Evolutionary conservation across 2,329 filamentous ascomycete genomes (phyloP), one percentile per base, ranked within the genome.

Genomic region (Neonectria magnoliae): DNA sequence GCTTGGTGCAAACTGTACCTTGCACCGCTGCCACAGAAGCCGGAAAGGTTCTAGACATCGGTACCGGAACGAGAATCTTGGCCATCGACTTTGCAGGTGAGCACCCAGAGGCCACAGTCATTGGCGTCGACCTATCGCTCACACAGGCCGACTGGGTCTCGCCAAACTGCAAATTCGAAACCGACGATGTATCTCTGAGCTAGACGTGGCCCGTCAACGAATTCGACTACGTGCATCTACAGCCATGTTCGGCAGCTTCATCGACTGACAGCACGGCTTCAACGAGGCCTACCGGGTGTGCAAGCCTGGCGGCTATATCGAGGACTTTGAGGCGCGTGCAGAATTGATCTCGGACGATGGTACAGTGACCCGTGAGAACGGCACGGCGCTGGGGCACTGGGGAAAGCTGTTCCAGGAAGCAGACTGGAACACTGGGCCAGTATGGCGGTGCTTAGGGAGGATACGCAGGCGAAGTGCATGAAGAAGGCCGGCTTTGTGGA

Each of bases 41-140:
- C 7, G 47, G 45, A 14, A 62, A 58, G 13, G 64, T 67, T n/a
- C 57, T 67, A 4, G 64, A 67, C n/a, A 27, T 65, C 14, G 64
- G 61, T 2, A 66, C 64, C 2, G 64, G 64, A 16, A 66, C 64
- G 14, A 60, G 64, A 20, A 60, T 72, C 68, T 67, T 57, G 62
- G 65, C 65, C 16, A 65, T 67, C 14, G 65, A 67, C 20, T 65
- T 67, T 44, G 65, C 57, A 5, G 57, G 58, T 25, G 51, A 67
- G n/a, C 54, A 62, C 27, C 61, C 65, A 1, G 48, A 61, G 22
- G 33, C 65, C 2, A n/a, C 3, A 8, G 62, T 67, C 2, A 13
- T 65, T 2, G 65, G 65, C 6, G 52, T 53, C 4, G 65, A 67
- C 44, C n/a, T 67, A 18, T 61, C 56, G 14, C 65, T 62, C 14